Percentiles rank a stretch among this genome's conserved stretches.
Conservation (phyloP, 805 yeast genomes). For the Sugiyamaella boreocaroliniensis region DNA sequence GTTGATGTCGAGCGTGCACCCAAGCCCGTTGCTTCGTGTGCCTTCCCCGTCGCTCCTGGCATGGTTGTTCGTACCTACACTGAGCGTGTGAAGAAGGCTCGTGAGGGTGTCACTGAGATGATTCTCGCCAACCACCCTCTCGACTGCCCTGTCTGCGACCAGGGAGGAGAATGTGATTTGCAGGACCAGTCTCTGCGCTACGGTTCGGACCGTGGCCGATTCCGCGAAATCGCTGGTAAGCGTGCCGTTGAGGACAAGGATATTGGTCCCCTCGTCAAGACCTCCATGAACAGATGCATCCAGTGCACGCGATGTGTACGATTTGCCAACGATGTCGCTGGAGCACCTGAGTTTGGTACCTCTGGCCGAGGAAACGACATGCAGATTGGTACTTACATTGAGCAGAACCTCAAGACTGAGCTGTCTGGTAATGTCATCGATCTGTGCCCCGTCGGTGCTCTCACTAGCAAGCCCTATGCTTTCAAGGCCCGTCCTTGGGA, state of each 20-base stretch:
- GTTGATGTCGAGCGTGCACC: conserved; percentile 88
- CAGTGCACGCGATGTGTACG: conserved; percentile 90
- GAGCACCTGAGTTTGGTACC: conserved; percentile 86
- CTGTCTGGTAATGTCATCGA: conserved; percentile 82
- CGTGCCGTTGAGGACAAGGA: conserved; percentile 89
- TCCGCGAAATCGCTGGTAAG: conserved; percentile 72
- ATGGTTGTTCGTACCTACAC: conserved; percentile 79
- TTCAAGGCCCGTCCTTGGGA: conserved; percentile 93
- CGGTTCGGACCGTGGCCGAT: conserved; percentile 83
- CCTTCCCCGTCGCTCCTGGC: conserved; percentile 85
- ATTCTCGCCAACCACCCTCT: conserved; percentile 81
- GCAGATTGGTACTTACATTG: conserved; percentile 86
- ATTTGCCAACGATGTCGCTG: conserved; percentile 84
- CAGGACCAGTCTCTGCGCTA: conserved; percentile 82
- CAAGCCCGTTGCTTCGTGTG: conserved; percentile 83
- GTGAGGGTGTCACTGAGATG: conserved; percentile 90
- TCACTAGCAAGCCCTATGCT: conserved; percentile 87
- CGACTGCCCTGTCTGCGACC: conserved; percentile 91
- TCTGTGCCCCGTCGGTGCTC: conserved; percentile 88
- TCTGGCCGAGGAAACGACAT: conserved; percentile 87
- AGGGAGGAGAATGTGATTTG: conserved; percentile 90
- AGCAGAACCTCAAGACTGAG: conserved; percentile 77
- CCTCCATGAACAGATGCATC: conserved; percentile 87
- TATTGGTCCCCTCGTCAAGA: conserved; percentile 81
- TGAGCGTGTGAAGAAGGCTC: conserved; percentile 70